Conservation (phyloP, 2,329 filamentous ascomycete genomes). For the Microthyrium microscopicum region DNA sequence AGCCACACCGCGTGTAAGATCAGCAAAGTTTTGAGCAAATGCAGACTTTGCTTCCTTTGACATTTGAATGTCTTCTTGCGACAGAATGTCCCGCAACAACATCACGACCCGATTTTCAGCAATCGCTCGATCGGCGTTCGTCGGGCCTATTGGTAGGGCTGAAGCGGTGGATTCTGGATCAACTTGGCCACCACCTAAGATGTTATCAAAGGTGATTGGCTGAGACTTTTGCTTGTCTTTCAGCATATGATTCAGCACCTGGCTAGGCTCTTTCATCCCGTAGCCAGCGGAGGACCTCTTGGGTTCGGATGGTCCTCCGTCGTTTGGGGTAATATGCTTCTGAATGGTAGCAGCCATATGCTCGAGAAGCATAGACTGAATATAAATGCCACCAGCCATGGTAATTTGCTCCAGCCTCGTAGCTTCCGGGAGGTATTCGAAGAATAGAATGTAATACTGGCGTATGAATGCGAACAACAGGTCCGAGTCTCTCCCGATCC, state of each 20-base stretch:
- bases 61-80: constrained; percentile 38
- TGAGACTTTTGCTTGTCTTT: constrained; percentile 23
- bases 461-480: constrained; percentile 86
- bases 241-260: constrained; percentile 15
- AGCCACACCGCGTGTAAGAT: constrained; percentile 56
- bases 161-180: constrained; percentile 51
- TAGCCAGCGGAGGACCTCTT: too few species aligned
- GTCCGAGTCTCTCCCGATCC: constrained; percentile 77
- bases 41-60: constrained; percentile 40
- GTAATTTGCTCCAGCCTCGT: constrained; percentile 41
- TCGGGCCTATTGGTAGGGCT: constrained; percentile 42
- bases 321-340: constrained; percentile 37
- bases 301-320: constrained; percentile 1
- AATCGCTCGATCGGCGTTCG: constrained; percentile 64
- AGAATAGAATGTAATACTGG: constrained; percentile 63
- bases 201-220: constrained; percentile 49
- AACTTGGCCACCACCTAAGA: too few species aligned
- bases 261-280: constrained; percentile 25
- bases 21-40: constrained; percentile 61
- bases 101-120: constrained; percentile 77
- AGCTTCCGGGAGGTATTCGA: constrained; percentile 40
- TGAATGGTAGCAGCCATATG: constrained; percentile 74
- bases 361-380: constrained; percentile 67
- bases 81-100: constrained; percentile 64
- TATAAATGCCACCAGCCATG: constrained; percentile 60